Evolutionary conservation across 345 rosid genomes (phyloP).

Genomic region (Citrus trifoliata): DNA sequence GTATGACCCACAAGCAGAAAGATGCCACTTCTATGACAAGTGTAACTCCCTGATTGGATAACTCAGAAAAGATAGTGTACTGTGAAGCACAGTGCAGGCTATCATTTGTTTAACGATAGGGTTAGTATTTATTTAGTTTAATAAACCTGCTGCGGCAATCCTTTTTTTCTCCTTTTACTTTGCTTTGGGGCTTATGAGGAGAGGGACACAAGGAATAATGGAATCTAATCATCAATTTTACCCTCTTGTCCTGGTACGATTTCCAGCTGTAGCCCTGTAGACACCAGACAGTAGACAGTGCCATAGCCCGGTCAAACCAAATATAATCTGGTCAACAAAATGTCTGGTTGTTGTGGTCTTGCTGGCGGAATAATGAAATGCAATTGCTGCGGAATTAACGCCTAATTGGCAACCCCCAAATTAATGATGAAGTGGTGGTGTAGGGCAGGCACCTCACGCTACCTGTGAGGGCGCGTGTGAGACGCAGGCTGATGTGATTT

Average conservation of each 20-base stretch:
- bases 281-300: neutral
- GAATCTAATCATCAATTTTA: conserved; percentile 52
- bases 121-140: conserved; percentile 2
- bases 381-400: conserved; percentile 26
- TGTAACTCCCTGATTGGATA: conserved; percentile 20
- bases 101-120: conserved; percentile 1
- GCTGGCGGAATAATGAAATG: conserved; percentile 29
- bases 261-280: conserved; percentile 43
- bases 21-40: neutral
- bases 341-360: conserved; percentile 23
- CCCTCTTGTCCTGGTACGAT: conserved; percentile 40
- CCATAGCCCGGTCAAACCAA: conserved; percentile 31
- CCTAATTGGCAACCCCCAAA: conserved; percentile 5
- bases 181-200: conserved; percentile 27
- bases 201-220: conserved; percentile 43
- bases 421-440: conserved; percentile 3
- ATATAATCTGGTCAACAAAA: conserved; percentile 30
- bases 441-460: neutral
- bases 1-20: neutral
- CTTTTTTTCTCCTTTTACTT: conserved; percentile 2
- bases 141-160: conserved; percentile 29
- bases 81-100: neutral
- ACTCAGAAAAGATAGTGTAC: conserved; percentile 2
- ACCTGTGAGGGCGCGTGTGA: neutral
- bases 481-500: conserved; percentile 1